Conservation (phyloP, 106 monocot genomes). For the Amphibolis antarctica region DNA sequence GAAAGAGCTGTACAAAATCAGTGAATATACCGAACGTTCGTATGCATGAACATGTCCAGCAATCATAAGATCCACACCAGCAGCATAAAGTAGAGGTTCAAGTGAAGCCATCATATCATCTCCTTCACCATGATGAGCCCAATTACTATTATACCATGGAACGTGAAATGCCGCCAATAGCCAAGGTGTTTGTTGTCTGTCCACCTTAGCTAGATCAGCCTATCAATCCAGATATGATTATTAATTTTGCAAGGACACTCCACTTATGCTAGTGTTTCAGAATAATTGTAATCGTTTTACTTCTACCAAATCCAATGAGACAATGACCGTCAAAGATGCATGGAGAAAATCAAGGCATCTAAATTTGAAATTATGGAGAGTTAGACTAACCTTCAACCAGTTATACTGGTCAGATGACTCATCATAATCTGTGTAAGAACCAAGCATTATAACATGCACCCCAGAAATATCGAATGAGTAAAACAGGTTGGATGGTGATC, state of each 20-base stretch:
- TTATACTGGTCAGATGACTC: conserved; percentile 64
- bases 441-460: conserved; percentile 87
- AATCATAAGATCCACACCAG: conserved; percentile 67
- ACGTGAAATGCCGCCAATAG: conserved; percentile 63
- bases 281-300: too few relatives aligned
- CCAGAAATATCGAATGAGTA: conserved; percentile 87
- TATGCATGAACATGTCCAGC: conserved; percentile 99
- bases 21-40: conserved; percentile 56
- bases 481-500: conserved; percentile 78
- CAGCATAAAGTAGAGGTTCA: conserved; percentile 68
- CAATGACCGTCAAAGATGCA: too few relatives aligned
- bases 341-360: too few relatives aligned
- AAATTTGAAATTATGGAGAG: too few relatives aligned
- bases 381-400: conserved; percentile 73
- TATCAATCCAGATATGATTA: conserved; percentile 11
- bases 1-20: not conserved
- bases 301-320: too few relatives aligned
- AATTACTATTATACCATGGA: conserved; percentile 98
- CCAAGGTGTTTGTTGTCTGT: conserved; percentile 79
- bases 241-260: too few relatives aligned
- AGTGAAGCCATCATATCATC: conserved; percentile 68
- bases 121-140: conserved; percentile 90
- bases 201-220: conserved; percentile 75
- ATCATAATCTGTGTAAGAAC: conserved; percentile 87
- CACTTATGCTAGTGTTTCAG: too few relatives aligned